Evolutionary conservation across 2,329 filamentous ascomycete genomes (phyloP), one percentile per base, ranked within the genome.

Genomic region (Botryotinia narcissicola): DNA sequence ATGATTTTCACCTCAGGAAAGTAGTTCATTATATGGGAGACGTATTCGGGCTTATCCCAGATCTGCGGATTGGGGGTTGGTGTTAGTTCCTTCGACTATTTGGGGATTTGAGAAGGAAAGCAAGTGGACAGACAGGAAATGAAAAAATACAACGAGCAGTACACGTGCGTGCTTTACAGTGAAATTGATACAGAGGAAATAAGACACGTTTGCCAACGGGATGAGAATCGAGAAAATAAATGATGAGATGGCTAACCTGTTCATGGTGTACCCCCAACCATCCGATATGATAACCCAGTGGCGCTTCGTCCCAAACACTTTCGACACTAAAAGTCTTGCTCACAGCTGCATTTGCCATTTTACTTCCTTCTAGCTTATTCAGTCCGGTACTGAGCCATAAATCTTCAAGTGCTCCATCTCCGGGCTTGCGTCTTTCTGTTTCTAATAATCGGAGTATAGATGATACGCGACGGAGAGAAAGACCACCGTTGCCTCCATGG

Each of bases 1-100:
- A 88, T 85, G 78, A 89, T 82, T 75, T 82, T 84, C 32, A 89
- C 79, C 79, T 89, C 87, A 2, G 87, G 87, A 75, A 87, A 89
- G 80, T 89, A 89, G 29, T 85, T 81, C 75, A 87, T 86, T 37
- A 88, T 87, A 71, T 83, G 79, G 75, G 84, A 82, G 48, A 87
- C 82, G 74, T 83, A 81, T 2, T 76, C 78, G 2, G 79, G 80
- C 68, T 85, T 80, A 73, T 83, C 83, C 87, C 87, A 89, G 25
- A 88, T 84, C 4, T 78, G 22, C 7, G 3, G 12, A 12, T 81
- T 82, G 29, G 82, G 77, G 3, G 79, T 35, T 80, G 75, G 5
- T 73, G 77, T 60, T 20, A 72, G 70, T 44, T 57, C 32, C 12
- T 16, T 14, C 0, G 4, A 16, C 7, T 54, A 0, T 14, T 9